These are phyloP conservation scores for Suillus clintonianus DNA, from an alignment of 768 basidiomycete genomes.

Conservation along the genomic window DNA sequence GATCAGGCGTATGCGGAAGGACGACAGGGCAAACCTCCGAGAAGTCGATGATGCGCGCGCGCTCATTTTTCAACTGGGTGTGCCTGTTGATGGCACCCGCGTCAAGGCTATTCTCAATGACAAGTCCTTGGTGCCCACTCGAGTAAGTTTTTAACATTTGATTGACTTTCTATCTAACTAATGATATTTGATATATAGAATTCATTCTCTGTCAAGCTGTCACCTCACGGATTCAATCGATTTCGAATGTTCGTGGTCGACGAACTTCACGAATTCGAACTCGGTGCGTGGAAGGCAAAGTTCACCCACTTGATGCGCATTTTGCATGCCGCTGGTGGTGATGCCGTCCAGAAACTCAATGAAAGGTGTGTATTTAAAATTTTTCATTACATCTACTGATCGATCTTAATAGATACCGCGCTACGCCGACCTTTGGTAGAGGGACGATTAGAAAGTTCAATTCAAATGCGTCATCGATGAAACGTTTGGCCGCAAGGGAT, in stretches of 20 bases:
- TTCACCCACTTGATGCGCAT: constrained; percentile 18
- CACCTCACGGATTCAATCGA: constrained; percentile 7
- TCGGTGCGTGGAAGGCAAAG: constrained; percentile 15
- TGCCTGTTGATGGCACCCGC: not conserved
- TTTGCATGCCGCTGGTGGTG: constrained; percentile 5
- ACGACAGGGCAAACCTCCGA: not conserved
- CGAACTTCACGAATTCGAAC: constrained; percentile 16
- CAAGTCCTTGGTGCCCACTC: not conserved
- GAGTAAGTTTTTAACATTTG: not conserved
- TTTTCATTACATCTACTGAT: too few species aligned
- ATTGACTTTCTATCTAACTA: not conserved
- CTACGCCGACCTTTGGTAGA: constrained; percentile 30
- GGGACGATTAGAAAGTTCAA: constrained; percentile 30
- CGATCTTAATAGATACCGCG: constrained; percentile 34
- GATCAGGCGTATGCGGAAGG: not conserved
- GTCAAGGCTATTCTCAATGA: constrained; percentile 3
- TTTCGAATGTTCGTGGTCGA: constrained; percentile 13
- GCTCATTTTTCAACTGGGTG: constrained; percentile 6
- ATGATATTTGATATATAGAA: not conserved
- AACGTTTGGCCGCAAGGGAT: constrained; percentile 36
- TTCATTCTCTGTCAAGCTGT: constrained; percentile 32
- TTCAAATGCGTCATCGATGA: constrained; percentile 34
- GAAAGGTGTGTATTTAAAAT: constrained; percentile 9
- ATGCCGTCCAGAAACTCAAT: constrained; percentile 8
- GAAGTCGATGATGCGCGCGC: constrained; percentile 5